Percentiles rank a stretch among this genome's conserved stretches.
phyloP scores from a whole-genome alignment of 129 eudicot species.

The Arctium lappa region DNA sequence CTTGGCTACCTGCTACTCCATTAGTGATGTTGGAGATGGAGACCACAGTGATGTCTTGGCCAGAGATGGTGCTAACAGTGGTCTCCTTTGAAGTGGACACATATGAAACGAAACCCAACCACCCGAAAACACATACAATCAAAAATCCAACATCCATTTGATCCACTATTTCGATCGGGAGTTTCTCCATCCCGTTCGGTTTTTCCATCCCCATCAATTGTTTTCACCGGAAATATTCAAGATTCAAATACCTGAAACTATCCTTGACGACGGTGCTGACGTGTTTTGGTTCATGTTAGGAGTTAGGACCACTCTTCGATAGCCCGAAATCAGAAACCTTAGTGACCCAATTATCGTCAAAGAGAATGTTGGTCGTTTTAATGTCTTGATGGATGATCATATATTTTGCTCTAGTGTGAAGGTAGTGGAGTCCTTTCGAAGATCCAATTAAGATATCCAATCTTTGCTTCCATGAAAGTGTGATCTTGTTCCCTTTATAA shows the following conservation, averaged over 20 bases:
- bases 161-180: too few relatives aligned
- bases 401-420: conserved; percentile 73
- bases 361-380: conserved; percentile 68
- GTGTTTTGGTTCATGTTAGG: conserved; percentile 70
- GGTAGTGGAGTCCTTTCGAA: conserved; percentile 70
- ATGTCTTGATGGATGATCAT: conserved; percentile 78
- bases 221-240: conserved; percentile 64
- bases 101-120: too few relatives aligned
- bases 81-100: too few relatives aligned
- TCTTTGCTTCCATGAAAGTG: conserved; percentile 63
- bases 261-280: conserved; percentile 80
- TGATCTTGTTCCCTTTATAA: conserved; percentile 57
- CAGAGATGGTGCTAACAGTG: too few relatives aligned
- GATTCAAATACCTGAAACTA: conserved; percentile 60
- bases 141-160: too few relatives aligned
- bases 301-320: conserved; percentile 48
- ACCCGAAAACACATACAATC: too few relatives aligned
- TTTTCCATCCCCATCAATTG: not conserved
- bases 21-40: too few relatives aligned
- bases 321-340: conserved; percentile 79
- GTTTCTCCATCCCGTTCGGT: conserved; percentile 34
- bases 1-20: too few relatives aligned
- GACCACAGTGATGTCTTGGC: too few relatives aligned
- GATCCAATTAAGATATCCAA: conserved; percentile 33
- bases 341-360: conserved; percentile 76